Evolutionary conservation across 2,329 filamentous ascomycete species (phyloP), one percentile per base, ranked within the genome.

Genomic region (Blastomyces gilchristii): DNA sequence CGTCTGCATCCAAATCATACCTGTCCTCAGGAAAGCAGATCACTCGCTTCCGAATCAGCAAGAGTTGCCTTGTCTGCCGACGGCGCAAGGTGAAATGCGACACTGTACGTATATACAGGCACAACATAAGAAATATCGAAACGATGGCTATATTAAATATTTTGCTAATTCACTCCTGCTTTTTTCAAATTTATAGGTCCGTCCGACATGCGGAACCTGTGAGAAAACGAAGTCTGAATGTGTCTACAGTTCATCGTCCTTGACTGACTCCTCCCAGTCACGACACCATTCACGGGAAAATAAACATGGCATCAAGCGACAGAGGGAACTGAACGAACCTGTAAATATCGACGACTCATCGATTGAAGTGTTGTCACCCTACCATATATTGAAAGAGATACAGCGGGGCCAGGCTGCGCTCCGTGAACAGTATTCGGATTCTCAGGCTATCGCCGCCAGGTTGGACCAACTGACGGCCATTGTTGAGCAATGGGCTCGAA

Each of bases 61-160:
- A 80, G 66, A 78, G 76, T 66, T 80, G 78, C 64, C 74, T 78
- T 67, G 77, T 72, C 1, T 80, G 78, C 69, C 75, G 78, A 58
- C 70, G 75, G 63, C 73, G 78, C 39, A 80, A 80, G 66, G 76
- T 80, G 58, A 80, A 79, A 72, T 80, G 78, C 65, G 66, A 66
- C 60, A 68, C 67, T 63, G 67, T 66, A 52, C 12, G 64, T 61
- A 31, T 39, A 18, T 22, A 50, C 1, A 45, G 11, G 18, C 2
- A 28, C 18, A 25, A 25, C 7, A 58, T 53, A 16, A 34, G 31
- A 14, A 28, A 56, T 52, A 34, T 45, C 7, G 18, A 25, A 52
- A 7, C 22, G 18, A 31, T 58, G 39, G 7, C 3, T 49, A 22
- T 22, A 14, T 39, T 22, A 37, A 9, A 37, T 37, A 63, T 12